Conservation (phyloP, 2,329 filamentous ascomycete genomes). For the Knoxdaviesia capensis region DNA sequence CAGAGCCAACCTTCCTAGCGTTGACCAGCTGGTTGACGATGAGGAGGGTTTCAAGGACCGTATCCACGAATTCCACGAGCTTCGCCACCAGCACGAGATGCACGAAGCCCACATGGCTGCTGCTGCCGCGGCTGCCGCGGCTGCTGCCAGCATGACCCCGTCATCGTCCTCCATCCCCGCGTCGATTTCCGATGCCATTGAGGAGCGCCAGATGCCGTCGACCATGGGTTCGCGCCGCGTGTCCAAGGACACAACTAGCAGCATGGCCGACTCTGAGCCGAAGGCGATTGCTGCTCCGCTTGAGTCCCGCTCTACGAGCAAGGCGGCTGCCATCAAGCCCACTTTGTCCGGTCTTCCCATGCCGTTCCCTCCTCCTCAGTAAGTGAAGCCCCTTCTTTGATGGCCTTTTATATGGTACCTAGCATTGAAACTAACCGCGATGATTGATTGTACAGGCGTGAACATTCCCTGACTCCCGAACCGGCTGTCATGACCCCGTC, state of each 20-base stretch:
- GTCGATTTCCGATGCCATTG: no score
- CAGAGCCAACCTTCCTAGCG: constrained; percentile 18
- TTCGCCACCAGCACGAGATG: constrained; percentile 53
- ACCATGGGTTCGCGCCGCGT: no score
- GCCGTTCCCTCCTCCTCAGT: constrained; percentile 42
- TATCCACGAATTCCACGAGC: constrained; percentile 63
- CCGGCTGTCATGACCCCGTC: constrained; percentile 16
- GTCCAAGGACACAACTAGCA: no score
- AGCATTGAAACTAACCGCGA: no score
- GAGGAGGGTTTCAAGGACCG: constrained; percentile 45
- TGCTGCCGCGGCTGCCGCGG: constrained; percentile 22
- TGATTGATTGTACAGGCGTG: constrained; percentile 25
- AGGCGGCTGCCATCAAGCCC: no score
- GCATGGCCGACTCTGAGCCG: no score
- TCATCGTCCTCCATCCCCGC: no score
- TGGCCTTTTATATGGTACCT: neutral
- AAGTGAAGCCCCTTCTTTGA: constrained; percentile 1
- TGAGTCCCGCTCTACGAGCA: no score
- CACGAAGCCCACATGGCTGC: constrained; percentile 18
- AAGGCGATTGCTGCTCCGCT: no score
- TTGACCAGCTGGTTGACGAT: constrained; percentile 31
- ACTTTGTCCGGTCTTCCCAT: constrained; percentile 43
- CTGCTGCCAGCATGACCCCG: constrained; percentile 13
- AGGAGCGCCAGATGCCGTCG: no score
- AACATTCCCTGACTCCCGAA: constrained; percentile 61